These are phyloP conservation scores for Colletotrichum coccodes DNA, from an alignment of 2,329 filamentous ascomycete genomes.

Conservation along the genomic window DNA sequence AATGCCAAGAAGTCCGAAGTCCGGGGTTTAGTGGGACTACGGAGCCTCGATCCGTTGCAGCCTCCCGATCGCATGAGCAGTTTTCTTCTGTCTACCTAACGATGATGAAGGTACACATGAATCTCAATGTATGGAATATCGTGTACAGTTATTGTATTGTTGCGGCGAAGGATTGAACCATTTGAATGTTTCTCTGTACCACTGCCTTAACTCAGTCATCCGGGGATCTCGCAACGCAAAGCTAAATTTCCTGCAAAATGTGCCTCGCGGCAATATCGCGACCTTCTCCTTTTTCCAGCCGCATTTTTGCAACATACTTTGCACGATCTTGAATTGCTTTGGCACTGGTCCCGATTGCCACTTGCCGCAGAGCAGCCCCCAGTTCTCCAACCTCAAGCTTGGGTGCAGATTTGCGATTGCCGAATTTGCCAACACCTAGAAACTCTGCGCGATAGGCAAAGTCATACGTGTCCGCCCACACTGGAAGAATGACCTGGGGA, in stretches of 20 bases:
- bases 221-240: background rate
- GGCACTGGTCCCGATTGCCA: no score
- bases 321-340: background rate
- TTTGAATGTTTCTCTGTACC: background rate
- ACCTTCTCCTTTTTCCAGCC: no score
- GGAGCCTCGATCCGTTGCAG: background rate
- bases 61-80: background rate
- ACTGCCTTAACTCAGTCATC: background rate
- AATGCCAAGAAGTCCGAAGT: slow-evolving; percentile 33
- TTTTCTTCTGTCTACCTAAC: background rate
- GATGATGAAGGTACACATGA: background rate
- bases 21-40: slow-evolving; percentile 19
- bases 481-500: slow-evolving; percentile 55
- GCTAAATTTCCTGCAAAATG: background rate
- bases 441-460: slow-evolving; percentile 55
- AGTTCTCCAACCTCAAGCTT: background rate
- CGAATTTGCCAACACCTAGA: slow-evolving; percentile 55
- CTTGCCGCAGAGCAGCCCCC: background rate
- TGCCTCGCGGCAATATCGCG: background rate
- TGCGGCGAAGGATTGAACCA: background rate
- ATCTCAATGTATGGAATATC: no score
- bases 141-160: no score
- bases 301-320: background rate
- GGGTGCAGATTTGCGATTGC: no score
- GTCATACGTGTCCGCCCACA: slow-evolving; percentile 59